phyloP scores from a whole-genome alignment of 768 basidiomycete species.

The Podaxis mareebaensis region DNA sequence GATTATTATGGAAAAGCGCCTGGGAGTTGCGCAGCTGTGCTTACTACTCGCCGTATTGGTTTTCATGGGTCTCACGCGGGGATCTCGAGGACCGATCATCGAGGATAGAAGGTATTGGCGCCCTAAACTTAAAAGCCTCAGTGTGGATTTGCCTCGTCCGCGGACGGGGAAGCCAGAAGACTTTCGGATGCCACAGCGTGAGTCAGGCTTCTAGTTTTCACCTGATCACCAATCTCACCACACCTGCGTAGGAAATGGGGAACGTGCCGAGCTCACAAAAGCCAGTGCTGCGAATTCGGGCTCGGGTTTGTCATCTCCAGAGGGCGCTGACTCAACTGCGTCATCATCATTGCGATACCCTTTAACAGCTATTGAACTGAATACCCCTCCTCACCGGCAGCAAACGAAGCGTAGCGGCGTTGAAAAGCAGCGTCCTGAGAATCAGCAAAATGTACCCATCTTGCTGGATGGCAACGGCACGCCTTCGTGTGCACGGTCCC shows the following conservation, averaged over 20 bases:
- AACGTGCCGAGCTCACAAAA: conserved; percentile 21
- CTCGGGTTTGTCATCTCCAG: conserved; percentile 43
- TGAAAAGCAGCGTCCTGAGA: conserved; percentile 1
- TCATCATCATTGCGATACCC: not conserved
- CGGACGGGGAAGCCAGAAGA: conserved; percentile 24
- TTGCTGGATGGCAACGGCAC: not conserved
- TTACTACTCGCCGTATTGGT: conserved; percentile 80
- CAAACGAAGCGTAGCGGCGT: not conserved
- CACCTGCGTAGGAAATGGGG: conserved; percentile 15
- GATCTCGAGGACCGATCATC: conserved; percentile 46
- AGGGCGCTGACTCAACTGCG: conserved; percentile 25
- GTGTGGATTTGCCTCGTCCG: conserved; percentile 50
- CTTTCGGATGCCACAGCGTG: not conserved
- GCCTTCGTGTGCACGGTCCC: not conserved
- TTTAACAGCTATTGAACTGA: not conserved
- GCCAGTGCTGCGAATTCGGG: conserved; percentile 32
- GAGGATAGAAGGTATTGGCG: conserved; percentile 45
- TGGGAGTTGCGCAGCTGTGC: conserved; percentile 86
- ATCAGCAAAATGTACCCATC: not conserved
- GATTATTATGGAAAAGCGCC: conserved; percentile 86
- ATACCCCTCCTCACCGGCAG: not conserved
- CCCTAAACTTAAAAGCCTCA: conserved; percentile 53
- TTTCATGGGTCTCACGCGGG: conserved; percentile 85
- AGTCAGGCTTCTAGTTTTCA: not conserved
- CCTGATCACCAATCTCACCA: not conserved